Conservation (phyloP, 2,329 filamentous ascomycete species). For the Ophiostoma perfectum region DNA sequence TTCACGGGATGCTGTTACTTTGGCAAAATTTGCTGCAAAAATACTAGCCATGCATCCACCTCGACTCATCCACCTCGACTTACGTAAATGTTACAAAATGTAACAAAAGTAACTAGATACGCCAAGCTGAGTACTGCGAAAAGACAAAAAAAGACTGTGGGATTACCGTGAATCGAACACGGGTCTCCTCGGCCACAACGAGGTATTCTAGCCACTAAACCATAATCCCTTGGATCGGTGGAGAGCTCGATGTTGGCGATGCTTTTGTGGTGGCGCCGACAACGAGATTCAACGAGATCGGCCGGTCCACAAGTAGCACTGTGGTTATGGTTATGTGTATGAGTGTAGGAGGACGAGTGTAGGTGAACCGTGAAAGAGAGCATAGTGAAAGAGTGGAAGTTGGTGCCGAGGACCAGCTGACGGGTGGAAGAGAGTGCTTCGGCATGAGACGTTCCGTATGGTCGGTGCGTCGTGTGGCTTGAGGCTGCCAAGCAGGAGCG, state of each 20-base stretch:
- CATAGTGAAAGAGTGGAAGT: no score
- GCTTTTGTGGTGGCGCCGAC: constrained; percentile 4
- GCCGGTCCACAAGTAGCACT: not conserved
- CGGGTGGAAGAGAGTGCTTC: not conserved
- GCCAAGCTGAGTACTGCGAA: not conserved
- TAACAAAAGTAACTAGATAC: not conserved
- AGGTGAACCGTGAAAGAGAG: no score
- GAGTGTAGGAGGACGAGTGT: not conserved
- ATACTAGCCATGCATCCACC: no score
- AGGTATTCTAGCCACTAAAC: constrained; percentile 28
- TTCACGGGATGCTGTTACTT: no score
- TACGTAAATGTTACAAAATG: not conserved
- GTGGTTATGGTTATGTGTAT: not conserved
- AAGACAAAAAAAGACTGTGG: constrained; percentile 16
- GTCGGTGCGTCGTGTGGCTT: not conserved
- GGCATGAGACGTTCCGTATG: not conserved
- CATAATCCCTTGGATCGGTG: constrained; percentile 19
- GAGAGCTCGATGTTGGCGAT: not conserved
- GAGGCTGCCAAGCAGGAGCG: constrained; percentile 1
- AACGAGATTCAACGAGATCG: not conserved
- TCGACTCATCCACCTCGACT: not conserved
- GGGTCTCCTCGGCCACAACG: constrained; percentile 28
- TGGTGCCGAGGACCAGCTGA: no score
- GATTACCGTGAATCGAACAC: constrained; percentile 28
- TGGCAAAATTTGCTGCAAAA: not conserved